Evolutionary conservation across 306 rosid genomes (phyloP), one percentile per base, ranked within the genome.

Genomic region (barrel medic (Medicago truncatula)): DNA sequence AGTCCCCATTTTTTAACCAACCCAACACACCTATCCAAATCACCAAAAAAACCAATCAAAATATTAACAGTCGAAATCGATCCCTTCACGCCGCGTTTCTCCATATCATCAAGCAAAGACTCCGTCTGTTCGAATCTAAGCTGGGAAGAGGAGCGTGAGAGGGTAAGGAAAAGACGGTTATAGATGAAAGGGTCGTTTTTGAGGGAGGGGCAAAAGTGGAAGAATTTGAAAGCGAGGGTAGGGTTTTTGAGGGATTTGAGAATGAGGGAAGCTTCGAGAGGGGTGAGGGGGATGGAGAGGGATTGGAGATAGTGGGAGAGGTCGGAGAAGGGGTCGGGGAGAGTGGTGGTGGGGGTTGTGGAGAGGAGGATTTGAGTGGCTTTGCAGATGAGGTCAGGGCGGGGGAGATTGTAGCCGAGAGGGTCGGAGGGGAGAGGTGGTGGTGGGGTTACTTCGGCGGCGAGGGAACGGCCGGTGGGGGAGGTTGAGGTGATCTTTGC

Each of bases 51-150:
- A 1, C 93, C 89, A 13, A 95, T 78, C 39, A 95, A 83, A 70
- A 92, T 86, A 60, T 95, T 95, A 41, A 95, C 86, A 17, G 96
- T 92, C 50, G 99, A 95, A 78, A 92, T 95, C 28, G 88, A 85
- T 53, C 98, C 97, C 0, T 80, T 83, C 3, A 87, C 47, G 21
- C 83, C 63, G 8, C 59, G 78, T 9, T 79, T 78, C 7, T 86
- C 88, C 98, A 95, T 88, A 31, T 89, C 89, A 21, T 71, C 40
- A 41, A 95, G 82, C 67, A 95, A 74, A 12, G 76, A 63, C 0
- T 86, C 89, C 9, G 83, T 86, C 11, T 85, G 90, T 36, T 92
- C 87, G 75, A 83, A 68, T 17, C 92, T 89, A 14, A 78, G 34
- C 1, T 92, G 83, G 75, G 86, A 82, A 78, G 84, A 67, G 1